Conservation (phyloP, 2,329 filamentous ascomycete genomes). For the Gaeumannomyces tritici region DNA sequence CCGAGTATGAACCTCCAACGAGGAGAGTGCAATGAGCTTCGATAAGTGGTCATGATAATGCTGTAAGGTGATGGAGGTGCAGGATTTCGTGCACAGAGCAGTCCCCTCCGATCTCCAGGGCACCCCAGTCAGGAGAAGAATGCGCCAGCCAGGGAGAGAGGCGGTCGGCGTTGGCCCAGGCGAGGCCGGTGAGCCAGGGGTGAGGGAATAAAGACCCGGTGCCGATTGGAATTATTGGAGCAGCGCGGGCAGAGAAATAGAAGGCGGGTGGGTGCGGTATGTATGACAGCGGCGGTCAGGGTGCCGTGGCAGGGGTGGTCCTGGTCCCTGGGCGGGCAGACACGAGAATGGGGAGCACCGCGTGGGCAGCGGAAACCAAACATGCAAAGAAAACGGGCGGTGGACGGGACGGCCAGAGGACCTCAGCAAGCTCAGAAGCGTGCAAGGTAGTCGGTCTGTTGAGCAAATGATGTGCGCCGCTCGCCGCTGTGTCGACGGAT, state of each 20-base stretch:
- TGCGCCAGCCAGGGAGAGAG: not conserved
- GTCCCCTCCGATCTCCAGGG: not conserved
- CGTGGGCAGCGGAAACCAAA: not conserved
- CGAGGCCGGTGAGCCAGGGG: not conserved
- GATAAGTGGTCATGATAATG: conserved; percentile 36
- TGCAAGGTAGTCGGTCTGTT: not conserved
- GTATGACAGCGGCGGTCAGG: not conserved
- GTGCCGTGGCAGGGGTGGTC: not conserved
- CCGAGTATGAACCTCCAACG: conserved; percentile 34
- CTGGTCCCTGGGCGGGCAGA: not conserved
- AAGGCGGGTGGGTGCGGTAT: not conserved
- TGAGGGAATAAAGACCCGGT: not conserved
- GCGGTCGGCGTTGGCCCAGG: not conserved
- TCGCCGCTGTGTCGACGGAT: not conserved
- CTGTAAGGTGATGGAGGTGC: not conserved
- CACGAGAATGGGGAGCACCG: not conserved
- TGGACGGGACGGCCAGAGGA: not conserved
- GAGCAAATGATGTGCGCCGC: not conserved
- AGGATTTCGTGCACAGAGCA: not conserved
- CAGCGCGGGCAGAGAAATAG: not conserved
- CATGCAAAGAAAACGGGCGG: not conserved
- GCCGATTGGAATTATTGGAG: not conserved
- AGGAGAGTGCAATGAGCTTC: conserved; percentile 29
- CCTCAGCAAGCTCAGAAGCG: not conserved
- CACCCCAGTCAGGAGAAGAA: not conserved